Evolutionary conservation across 352 stramenopile species (phyloP).

Genomic region (Globisporangium uncinulatum): DNA sequence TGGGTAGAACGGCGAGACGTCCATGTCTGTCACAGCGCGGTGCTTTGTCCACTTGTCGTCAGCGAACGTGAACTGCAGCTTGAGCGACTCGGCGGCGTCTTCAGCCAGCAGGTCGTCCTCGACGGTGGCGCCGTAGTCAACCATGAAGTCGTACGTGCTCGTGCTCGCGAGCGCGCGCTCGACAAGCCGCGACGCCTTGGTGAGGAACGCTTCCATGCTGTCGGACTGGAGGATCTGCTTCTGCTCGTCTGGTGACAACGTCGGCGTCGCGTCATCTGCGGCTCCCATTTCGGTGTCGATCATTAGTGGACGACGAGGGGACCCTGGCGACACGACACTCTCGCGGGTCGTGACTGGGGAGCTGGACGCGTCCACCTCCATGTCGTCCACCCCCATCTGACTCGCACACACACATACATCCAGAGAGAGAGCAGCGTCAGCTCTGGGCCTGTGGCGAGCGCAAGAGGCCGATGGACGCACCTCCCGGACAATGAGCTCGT

Average conservation of each 20-base stretch:
- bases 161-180: constrained; percentile 73
- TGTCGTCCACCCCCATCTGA: constrained; percentile 23
- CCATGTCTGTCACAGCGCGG: constrained; percentile 77
- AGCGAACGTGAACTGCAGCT: constrained; percentile 62
- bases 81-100: constrained; percentile 59
- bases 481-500: constrained; percentile 62
- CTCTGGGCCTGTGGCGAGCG: no score
- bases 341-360: constrained; percentile 28
- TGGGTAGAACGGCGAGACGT: constrained; percentile 79
- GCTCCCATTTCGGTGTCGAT: constrained; percentile 42
- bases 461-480: constrained; percentile 8
- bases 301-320: constrained; percentile 38
- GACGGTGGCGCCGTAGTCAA: constrained; percentile 75
- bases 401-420: background rate
- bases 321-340: constrained; percentile 21
- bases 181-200: constrained; percentile 71
- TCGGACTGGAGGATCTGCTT: constrained; percentile 68
- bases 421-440: background rate
- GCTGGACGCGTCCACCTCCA: constrained; percentile 33
- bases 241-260: constrained; percentile 51
- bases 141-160: constrained; percentile 80
- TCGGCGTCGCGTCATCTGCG: constrained; percentile 15
- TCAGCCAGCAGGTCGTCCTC: constrained; percentile 52
- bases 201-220: constrained; percentile 70
- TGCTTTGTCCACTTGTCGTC: constrained; percentile 81